Conservation (phyloP, 352 stramenopile species). For the Globisporangium splendens region DNA sequence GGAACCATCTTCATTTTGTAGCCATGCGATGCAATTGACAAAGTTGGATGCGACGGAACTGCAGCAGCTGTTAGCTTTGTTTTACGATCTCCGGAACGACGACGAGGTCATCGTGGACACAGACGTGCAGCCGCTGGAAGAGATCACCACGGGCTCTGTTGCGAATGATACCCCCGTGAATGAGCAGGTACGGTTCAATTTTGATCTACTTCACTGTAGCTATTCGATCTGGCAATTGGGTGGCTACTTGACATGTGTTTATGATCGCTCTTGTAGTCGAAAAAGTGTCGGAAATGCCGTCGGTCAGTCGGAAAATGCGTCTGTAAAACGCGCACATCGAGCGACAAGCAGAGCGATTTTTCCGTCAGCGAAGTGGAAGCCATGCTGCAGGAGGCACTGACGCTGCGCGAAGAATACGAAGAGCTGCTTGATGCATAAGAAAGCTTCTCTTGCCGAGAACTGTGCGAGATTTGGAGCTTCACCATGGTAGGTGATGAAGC, state of each 20-base stretch:
- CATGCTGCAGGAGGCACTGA: conserved; percentile 73
- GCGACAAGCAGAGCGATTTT: conserved; percentile 28
- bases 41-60: conserved; percentile 65
- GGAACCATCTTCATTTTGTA: too few species aligned
- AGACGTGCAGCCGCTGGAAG: conserved; percentile 32
- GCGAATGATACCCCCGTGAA: conserved; percentile 7
- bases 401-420: conserved; percentile 64
- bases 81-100: conserved; percentile 61
- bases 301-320: conserved; percentile 57
- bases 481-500: too few species aligned
- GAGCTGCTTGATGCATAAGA: conserved; percentile 50
- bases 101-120: conserved; percentile 57
- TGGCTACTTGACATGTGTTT: background rate
- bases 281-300: conserved; percentile 74
- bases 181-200: conserved; percentile 2
- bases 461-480: too few species aligned
- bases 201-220: background rate
- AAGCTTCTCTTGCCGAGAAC: too few species aligned
- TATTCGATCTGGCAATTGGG: background rate
- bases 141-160: conserved; percentile 11
- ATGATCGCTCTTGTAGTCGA: conserved; percentile 2
- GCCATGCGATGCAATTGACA: conserved; percentile 38
- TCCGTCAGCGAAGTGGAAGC: conserved; percentile 49
- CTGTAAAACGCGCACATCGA: conserved; percentile 28
- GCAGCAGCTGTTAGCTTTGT: conserved; percentile 59